Evolutionary conservation across 257 asterid genomes (phyloP).

Genomic region (Solanum peruvianum): DNA sequence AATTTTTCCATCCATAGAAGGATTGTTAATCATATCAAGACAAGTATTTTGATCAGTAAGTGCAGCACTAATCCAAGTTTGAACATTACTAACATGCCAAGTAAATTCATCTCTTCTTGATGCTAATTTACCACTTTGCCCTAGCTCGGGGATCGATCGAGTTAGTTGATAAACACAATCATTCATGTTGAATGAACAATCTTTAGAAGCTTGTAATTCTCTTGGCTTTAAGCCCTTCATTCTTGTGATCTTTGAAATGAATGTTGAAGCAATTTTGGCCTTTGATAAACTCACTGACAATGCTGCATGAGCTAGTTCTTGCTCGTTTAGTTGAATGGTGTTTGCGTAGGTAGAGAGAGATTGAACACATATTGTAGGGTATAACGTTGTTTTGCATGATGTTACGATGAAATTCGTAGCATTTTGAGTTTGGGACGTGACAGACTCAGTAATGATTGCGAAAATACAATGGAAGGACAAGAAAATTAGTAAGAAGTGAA

Average conservation of each 20-base stretch:
- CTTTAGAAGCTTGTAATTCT: slow-evolving; percentile 37
- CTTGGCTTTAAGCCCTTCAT: slow-evolving; percentile 18
- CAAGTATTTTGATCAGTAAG: slow-evolving; percentile 53
- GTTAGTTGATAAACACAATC: slow-evolving; percentile 37
- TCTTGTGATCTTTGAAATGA: slow-evolving; percentile 21
- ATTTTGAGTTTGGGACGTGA: neutral
- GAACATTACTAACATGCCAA: slow-evolving; percentile 46
- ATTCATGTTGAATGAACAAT: slow-evolving; percentile 38
- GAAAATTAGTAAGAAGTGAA: slow-evolving; percentile 14
- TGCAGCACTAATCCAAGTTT: slow-evolving; percentile 85
- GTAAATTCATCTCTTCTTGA: slow-evolving; percentile 22
- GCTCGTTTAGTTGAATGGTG: slow-evolving; percentile 27
- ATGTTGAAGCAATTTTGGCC: slow-evolving; percentile 25
- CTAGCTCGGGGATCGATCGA: slow-evolving; percentile 47
- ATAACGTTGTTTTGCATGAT: slow-evolving; percentile 42
- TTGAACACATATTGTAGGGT: slow-evolving; percentile 40
- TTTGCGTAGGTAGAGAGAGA: slow-evolving; percentile 32
- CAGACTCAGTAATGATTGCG: neutral
- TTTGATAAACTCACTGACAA: slow-evolving; percentile 23
- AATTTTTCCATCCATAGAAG: slow-evolving; percentile 35
- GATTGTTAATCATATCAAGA: slow-evolving; percentile 48
- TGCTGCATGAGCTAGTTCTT: slow-evolving; percentile 44
- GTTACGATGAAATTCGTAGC: slow-evolving; percentile 21
- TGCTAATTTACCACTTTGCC: slow-evolving; percentile 1
- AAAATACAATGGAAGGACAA: slow-evolving; percentile 7